Evolutionary conservation across 1,139 yeast species (phyloP), one percentile per base, ranked within the genome.

Genomic region (Magnusiomyces tetraspermus): DNA sequence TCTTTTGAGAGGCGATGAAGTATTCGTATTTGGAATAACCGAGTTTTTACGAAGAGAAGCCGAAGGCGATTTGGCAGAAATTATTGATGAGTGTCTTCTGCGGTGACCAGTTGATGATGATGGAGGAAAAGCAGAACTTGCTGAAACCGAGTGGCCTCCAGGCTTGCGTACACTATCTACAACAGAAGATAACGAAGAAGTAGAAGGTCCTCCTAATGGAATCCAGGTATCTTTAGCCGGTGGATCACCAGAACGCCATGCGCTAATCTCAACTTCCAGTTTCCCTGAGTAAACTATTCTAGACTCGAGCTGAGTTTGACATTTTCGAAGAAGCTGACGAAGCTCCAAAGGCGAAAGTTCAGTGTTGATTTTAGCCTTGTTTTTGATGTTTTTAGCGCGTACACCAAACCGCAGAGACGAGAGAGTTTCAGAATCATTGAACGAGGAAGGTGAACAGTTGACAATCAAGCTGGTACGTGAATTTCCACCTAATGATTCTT

Each of bases 401-500:
- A 81, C 75, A 2, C 96, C 96, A 67, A 89, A 87, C 51, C 95
- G 69, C 53, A 89, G 70, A 0, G 95, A 84, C 4, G 92, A 82
- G 15, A 87, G 59, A 0, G 96, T 86, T 63, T 88, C 96, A 21
- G 70, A 65, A 54, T 77, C 83, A 62, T 88, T 82, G 38, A 67
- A 63, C 0, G 74, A 66, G 0, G 85, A 76, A 0, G 92, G 87
- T 0, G 95, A 85, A 58, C 95, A 85, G 60, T 83, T 86, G 48
- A 89, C 76, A 38, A 89, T 82, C 50, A 89, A 72, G 1, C 88
- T 79, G 0, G 96, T 89, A 54, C 92, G 73, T 1, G 94, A 82
- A 65, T 89, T 88, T 1, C 96, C 96, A 2, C 96, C 96, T 26
- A 89, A 71, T 0, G 95, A 82, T 61, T 87, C 95, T 65, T 87